Evolutionary conservation across 208 protist genomes (phyloP).

Genomic region (Spongospora subterranea): DNA sequence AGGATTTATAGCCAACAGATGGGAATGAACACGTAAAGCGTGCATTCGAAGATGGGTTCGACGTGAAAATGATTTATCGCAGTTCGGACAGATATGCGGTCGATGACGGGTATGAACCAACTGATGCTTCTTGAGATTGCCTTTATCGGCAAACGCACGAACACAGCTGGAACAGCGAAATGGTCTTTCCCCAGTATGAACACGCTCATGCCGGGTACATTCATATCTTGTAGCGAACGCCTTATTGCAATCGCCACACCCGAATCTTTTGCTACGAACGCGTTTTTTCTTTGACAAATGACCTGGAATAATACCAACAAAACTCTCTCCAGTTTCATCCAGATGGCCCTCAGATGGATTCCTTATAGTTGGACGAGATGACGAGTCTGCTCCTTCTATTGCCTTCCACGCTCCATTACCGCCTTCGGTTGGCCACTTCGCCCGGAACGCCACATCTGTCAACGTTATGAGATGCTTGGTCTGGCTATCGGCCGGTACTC

Average conservation of each 20-base stretch:
- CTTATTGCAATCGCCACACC: slow-evolving; percentile 50
- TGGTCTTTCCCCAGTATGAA: slow-evolving; percentile 61
- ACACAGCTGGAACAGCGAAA: slow-evolving; percentile 57
- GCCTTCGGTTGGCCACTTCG: slow-evolving; percentile 22
- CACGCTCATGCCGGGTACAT: slow-evolving; percentile 43
- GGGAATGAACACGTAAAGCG: neutral
- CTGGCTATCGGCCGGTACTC: neutral
- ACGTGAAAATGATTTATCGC: slow-evolving; percentile 7
- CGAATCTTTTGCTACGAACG: slow-evolving; percentile 57
- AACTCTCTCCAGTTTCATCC: neutral
- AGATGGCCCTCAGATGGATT: neutral
- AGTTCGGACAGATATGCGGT: slow-evolving; percentile 8
- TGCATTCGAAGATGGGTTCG: slow-evolving; percentile 42
- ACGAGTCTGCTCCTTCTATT: neutral
- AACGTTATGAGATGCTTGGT: neutral
- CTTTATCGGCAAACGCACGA: slow-evolving; percentile 58
- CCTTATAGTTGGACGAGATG: no score
- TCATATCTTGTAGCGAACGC: slow-evolving; percentile 48
- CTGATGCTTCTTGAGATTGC: slow-evolving; percentile 60
- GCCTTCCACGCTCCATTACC: neutral
- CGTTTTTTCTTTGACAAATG: neutral
- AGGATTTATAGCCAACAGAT: neutral
- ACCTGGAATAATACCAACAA: neutral
- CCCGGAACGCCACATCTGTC: slow-evolving; percentile 34
- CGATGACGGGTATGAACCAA: slow-evolving; percentile 54